Conservation (phyloP, 2,329 filamentous ascomycete genomes). For the Aspergillus unguis region DNA sequence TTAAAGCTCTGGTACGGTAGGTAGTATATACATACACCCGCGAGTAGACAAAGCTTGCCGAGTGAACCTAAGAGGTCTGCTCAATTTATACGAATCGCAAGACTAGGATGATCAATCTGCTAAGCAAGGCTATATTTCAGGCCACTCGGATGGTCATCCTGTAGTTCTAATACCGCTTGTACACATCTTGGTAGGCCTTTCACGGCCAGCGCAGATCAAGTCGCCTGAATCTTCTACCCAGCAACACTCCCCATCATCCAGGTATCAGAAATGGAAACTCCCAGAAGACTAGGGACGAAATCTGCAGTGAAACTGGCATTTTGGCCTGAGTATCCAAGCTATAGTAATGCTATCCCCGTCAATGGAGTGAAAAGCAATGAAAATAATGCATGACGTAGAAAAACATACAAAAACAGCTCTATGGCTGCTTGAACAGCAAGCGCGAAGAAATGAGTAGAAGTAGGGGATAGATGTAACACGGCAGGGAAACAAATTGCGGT, state of each 20-base stretch:
- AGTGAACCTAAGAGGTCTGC: background rate
- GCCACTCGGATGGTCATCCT: too few relatives aligned
- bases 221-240: background rate
- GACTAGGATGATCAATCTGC: background rate
- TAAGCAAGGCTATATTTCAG: background rate
- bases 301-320: conserved; percentile 6
- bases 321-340: conserved; percentile 22
- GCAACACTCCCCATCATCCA: background rate
- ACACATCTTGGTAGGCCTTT: too few relatives aligned
- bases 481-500: conserved; percentile 23
- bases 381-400: conserved; percentile 4
- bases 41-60: background rate
- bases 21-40: conserved; percentile 4
- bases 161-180: too few relatives aligned
- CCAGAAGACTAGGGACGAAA: background rate
- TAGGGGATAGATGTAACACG: conserved; percentile 13
- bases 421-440: conserved; percentile 16
- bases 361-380: conserved; percentile 9
- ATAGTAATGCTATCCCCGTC: conserved; percentile 17
- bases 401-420: conserved; percentile 11
- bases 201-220: background rate
- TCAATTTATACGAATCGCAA: conserved; percentile 4
- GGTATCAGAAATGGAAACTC: background rate
- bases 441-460: conserved; percentile 13
- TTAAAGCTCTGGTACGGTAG: background rate